A percentile compares a stretch with the other conserved stretches of the same genome.
These are phyloP conservation scores for Bacterosira constricta DNA, from an alignment of 108 stramenopile species.

Conservation along the genomic window DNA sequence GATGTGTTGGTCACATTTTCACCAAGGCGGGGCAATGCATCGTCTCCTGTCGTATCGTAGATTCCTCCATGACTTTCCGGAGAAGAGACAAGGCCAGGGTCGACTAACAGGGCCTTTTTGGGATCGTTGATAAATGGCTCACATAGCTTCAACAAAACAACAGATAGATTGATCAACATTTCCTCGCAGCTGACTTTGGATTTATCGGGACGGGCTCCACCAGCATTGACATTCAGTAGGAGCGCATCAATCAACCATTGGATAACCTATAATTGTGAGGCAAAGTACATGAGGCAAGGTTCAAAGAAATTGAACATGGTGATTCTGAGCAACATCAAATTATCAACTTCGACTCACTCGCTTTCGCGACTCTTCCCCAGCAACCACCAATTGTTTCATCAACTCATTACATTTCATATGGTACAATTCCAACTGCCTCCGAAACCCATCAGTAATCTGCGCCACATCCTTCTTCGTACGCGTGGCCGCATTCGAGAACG, in stretches of 20 bases:
- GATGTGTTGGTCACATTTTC: slow-evolving; percentile 42
- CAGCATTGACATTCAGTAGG: slow-evolving; percentile 75
- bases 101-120: slow-evolving; percentile 68
- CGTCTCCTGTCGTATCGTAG: slow-evolving; percentile 69
- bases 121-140: slow-evolving; percentile 76
- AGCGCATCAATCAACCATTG: slow-evolving; percentile 84
- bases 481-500: slow-evolving; percentile 50
- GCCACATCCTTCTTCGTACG: slow-evolving; percentile 56
- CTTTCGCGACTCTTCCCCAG: slow-evolving; percentile 61
- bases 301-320: background rate
- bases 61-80: slow-evolving; percentile 66
- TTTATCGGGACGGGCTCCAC: slow-evolving; percentile 72
- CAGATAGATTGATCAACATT: slow-evolving; percentile 67
- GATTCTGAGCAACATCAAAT: background rate
- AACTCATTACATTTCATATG: slow-evolving; percentile 70
- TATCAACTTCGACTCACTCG: slow-evolving; percentile 24
- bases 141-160: slow-evolving; percentile 76
- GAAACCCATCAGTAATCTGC: slow-evolving; percentile 51
- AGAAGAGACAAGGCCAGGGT: slow-evolving; percentile 73
- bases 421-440: slow-evolving; percentile 68
- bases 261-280: slow-evolving; percentile 39
- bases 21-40: slow-evolving; percentile 75
- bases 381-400: slow-evolving; percentile 68
- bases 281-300: background rate
- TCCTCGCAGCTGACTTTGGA: slow-evolving; percentile 69